phyloP scores from a whole-genome alignment of 2,329 filamentous ascomycete genomes.

The Phoma sp. region DNA sequence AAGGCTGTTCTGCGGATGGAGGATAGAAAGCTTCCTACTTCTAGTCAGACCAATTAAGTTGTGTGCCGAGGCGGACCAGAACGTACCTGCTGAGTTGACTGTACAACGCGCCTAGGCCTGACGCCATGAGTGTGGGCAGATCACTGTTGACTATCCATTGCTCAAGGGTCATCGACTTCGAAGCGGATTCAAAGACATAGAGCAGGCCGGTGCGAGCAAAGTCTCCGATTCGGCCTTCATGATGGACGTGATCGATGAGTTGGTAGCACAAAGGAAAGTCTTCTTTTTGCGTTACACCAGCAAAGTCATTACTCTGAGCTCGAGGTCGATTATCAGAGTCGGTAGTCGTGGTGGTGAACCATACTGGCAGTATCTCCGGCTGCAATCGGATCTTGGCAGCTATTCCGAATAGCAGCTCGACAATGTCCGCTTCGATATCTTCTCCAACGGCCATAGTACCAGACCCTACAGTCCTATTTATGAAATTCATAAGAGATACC shows the following conservation, averaged over 20 bases:
- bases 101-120: conserved; percentile 81
- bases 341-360: conserved; percentile 71
- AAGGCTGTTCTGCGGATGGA: conserved; percentile 75
- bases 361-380: conserved; percentile 84
- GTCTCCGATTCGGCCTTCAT: conserved; percentile 92
- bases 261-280: conserved; percentile 97
- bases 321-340: conserved; percentile 50
- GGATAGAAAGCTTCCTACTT: conserved; percentile 77
- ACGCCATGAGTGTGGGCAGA: conserved; percentile 95
- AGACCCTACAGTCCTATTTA: conserved; percentile 78
- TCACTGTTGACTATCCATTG: conserved; percentile 98
- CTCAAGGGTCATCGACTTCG: conserved; percentile 81
- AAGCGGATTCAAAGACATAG: conserved; percentile 94
- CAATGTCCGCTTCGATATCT: conserved; percentile 86
- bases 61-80: background rate
- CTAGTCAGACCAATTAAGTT: conserved; percentile 17
- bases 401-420: conserved; percentile 94
- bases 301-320: conserved; percentile 72
- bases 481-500: conserved; percentile 82
- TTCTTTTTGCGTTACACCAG: conserved; percentile 82
- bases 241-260: conserved; percentile 94
- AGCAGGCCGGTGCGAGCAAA: conserved; percentile 93
- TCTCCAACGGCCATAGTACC: conserved; percentile 76
- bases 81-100: conserved; percentile 69
- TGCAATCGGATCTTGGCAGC: conserved; percentile 94